Conservation (phyloP, 352 stramenopile genomes). For the Phytophthora agathidicida region DNA sequence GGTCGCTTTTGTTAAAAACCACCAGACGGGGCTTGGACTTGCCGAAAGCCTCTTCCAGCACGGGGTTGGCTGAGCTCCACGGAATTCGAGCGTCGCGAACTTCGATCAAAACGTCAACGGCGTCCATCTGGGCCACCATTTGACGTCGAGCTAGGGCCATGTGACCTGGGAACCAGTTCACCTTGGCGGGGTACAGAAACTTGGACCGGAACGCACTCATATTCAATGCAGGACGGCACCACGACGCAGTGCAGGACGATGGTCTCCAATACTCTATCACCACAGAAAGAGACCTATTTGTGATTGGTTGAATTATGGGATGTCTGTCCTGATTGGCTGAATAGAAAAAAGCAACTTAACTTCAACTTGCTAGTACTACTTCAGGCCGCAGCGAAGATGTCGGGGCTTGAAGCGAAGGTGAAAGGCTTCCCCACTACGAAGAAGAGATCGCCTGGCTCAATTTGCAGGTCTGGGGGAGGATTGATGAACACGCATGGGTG, state of each 20-base stretch:
- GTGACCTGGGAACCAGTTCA: conserved; percentile 91
- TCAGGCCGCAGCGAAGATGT: conserved; percentile 39
- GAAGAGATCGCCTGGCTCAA: conserved; percentile 65
- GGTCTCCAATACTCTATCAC: conserved; percentile 6
- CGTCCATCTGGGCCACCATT: conserved; percentile 84
- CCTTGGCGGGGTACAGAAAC: conserved; percentile 80
- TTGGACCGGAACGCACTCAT: conserved; percentile 79
- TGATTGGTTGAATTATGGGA: conserved; percentile 11
- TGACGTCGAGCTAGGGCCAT: conserved; percentile 82
- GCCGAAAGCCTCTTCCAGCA: conserved; percentile 79
- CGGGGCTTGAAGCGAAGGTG: conserved; percentile 38
- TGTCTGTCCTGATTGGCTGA: conserved; percentile 1
- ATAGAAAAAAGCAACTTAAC: conserved; percentile 19
- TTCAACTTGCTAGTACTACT: conserved; percentile 12
- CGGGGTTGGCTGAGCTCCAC: conserved; percentile 82
- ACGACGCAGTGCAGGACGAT: neutral
- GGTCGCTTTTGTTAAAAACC: conserved; percentile 89
- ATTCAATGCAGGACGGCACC: conserved; percentile 7
- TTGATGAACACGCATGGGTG: conserved; percentile 77
- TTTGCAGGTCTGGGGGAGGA: conserved; percentile 56
- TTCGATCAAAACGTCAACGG: conserved; percentile 84
- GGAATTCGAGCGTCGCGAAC: conserved; percentile 86
- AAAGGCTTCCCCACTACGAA: conserved; percentile 77
- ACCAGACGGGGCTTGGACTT: conserved; percentile 81
- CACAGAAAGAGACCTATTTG: conserved; percentile 4